Evolutionary conservation across 176 grass and related monocot genomes (phyloP).

Genomic region (Phragmites australis): DNA sequence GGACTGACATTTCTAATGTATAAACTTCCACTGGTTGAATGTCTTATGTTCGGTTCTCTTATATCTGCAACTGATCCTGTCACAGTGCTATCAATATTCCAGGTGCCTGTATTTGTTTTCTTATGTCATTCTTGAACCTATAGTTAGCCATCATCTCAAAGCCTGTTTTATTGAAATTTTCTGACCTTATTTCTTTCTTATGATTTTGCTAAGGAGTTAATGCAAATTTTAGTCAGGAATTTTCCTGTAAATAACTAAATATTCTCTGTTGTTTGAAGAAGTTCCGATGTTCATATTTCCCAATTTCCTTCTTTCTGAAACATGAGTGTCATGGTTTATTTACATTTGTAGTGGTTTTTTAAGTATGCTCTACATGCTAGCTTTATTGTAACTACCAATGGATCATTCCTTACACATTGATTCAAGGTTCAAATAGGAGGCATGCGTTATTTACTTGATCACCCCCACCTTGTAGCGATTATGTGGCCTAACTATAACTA

Average conservation of each 20-base stretch:
- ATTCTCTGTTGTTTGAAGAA: background rate
- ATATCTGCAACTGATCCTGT: slow-evolving; percentile 99
- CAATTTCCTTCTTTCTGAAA: slow-evolving; percentile 23
- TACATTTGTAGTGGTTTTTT: background rate
- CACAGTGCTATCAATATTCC: slow-evolving; percentile 97
- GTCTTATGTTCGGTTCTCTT: slow-evolving; percentile 95
- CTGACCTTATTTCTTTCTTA: background rate
- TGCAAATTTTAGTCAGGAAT: slow-evolving; percentile 4
- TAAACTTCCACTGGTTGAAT: slow-evolving; percentile 87
- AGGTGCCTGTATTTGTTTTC: slow-evolving; percentile 54
- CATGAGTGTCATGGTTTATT: slow-evolving; percentile 11
- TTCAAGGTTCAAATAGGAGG: background rate
- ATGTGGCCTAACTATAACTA: background rate
- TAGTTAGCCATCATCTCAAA: background rate
- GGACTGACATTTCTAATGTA: slow-evolving; percentile 98
- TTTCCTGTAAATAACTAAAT: slow-evolving; percentile 4
- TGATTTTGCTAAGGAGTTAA: background rate
- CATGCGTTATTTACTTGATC: background rate
- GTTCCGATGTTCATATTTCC: background rate
- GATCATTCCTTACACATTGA: background rate
- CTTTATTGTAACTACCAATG: background rate
- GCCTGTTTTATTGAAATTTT: background rate
- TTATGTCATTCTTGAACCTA: slow-evolving; percentile 25
- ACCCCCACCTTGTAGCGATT: background rate
- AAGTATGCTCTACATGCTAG: background rate